These are phyloP conservation scores for Psidium friedrichsthalianum DNA, from an alignment of 345 rosid species.

Conservation along the genomic window DNA sequence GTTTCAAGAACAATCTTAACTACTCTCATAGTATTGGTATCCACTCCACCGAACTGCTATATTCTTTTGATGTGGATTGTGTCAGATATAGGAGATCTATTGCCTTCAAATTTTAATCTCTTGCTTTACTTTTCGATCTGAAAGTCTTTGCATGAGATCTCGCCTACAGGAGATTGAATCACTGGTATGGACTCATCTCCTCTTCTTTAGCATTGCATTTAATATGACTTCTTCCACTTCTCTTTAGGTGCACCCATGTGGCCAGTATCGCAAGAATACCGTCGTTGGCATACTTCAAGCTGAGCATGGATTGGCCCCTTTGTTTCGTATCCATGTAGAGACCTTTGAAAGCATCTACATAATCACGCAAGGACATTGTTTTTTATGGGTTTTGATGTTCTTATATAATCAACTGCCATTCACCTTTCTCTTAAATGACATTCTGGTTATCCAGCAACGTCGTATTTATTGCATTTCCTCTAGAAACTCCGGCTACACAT, in stretches of 20 bases:
- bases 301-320: constrained; percentile 63
- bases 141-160: neutral
- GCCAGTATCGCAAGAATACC: constrained; percentile 94
- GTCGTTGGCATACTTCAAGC: constrained; percentile 94
- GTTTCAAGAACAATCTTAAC: neutral
- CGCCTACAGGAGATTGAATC: neutral
- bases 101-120: neutral
- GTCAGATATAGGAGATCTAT: neutral
- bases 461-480: neutral
- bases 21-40: neutral
- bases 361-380: neutral
- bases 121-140: neutral
- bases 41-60: neutral
- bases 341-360: neutral
- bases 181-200: neutral
- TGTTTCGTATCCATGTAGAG: constrained; percentile 68
- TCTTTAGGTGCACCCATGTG: constrained; percentile 92
- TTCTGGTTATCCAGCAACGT: neutral
- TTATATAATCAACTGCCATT: neutral
- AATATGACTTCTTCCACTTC: neutral
- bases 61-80: neutral
- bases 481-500: neutral
- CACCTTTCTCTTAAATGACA: neutral
- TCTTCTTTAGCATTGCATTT: neutral
- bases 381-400: neutral